A percentile compares a stretch with the other conserved stretches of the same genome.
These are phyloP conservation scores for Raphanus sativus DNA, from an alignment of 345 rosid genomes.

Conservation along the genomic window DNA sequence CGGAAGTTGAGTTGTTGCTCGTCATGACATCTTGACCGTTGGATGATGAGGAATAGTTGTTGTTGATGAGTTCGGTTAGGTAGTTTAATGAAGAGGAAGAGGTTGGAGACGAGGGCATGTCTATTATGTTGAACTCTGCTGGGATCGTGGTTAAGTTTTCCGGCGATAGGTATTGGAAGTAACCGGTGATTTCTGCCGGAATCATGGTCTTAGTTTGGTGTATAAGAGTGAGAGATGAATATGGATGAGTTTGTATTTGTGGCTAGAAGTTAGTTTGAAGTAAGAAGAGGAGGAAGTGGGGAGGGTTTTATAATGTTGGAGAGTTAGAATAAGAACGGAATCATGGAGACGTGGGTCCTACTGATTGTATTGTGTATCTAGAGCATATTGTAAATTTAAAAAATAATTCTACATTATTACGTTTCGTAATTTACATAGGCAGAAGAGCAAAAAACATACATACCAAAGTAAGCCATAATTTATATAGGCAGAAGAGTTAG, in stretches of 20 bases:
- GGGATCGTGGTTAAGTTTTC: constrained; percentile 22
- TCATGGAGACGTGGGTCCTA: constrained; percentile 22
- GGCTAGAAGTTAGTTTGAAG: constrained; percentile 18
- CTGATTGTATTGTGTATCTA: neutral
- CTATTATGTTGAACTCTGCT: constrained; percentile 4
- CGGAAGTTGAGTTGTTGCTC: constrained; percentile 76
- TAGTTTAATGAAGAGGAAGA: constrained; percentile 35
- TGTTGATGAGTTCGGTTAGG: constrained; percentile 33
- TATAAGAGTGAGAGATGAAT: neutral
- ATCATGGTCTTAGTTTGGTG: constrained; percentile 20
- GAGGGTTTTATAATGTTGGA: constrained; percentile 27
- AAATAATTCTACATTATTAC: neutral
- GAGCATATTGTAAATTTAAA: neutral
- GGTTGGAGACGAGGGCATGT: constrained; percentile 30
- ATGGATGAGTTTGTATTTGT: neutral
- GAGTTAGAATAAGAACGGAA: neutral
- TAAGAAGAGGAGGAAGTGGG: constrained; percentile 22
- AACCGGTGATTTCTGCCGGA: constrained; percentile 34
- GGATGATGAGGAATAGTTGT: constrained; percentile 31
- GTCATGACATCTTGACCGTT: constrained; percentile 40
- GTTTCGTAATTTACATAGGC: neutral
- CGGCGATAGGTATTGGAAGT: constrained; percentile 23
- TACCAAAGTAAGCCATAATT: too few relatives aligned
- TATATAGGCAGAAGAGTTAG: too few relatives aligned
- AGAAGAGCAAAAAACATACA: neutral